A percentile compares a stretch with the other conserved stretches of the same genome.
These are phyloP conservation scores for Aspergillus persii DNA, from an alignment of 2,329 filamentous ascomycete species.

Conservation along the genomic window DNA sequence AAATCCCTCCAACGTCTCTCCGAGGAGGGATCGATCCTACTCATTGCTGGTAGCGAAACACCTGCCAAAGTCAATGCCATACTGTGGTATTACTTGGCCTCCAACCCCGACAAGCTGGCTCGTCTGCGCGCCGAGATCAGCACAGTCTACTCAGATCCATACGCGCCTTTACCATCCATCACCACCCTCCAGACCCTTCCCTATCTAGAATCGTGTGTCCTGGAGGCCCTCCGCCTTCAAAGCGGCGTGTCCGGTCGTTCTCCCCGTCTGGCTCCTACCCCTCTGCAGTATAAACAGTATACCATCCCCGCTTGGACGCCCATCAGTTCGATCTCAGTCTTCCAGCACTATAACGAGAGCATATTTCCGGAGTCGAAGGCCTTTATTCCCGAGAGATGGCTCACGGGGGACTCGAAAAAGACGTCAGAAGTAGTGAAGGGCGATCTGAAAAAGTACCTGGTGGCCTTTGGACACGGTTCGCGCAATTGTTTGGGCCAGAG, in stretches of 20 bases:
- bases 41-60: slow-evolving; percentile 28
- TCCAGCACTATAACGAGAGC: slow-evolving; percentile 26
- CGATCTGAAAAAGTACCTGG: slow-evolving; percentile 39
- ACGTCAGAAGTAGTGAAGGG: neutral
- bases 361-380: slow-evolving; percentile 36
- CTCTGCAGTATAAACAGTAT: slow-evolving; percentile 18
- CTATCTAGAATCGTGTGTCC: slow-evolving; percentile 42
- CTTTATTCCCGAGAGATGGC: slow-evolving; percentile 44
- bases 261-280: slow-evolving; percentile 22
- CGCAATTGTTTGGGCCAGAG: slow-evolving; percentile 44
- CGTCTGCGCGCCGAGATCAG: slow-evolving; percentile 21
- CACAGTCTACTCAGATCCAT: neutral
- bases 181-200: slow-evolving; percentile 35
- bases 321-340: slow-evolving; percentile 37
- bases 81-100: slow-evolving; percentile 19
- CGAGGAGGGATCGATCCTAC: slow-evolving; percentile 29
- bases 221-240: slow-evolving; percentile 32
- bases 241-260: slow-evolving; percentile 42
- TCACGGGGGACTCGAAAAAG: slow-evolving; percentile 25
- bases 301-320: slow-evolving; percentile 30
- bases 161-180: slow-evolving; percentile 14
- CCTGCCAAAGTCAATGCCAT: slow-evolving; percentile 24
- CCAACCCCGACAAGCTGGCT: slow-evolving; percentile 14
- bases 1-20: slow-evolving; percentile 28
- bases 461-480: slow-evolving; percentile 43